Evolutionary conservation across 306 rosid species (phyloP).

Genomic region (barrel medic (Medicago truncatula)): MtrunA17r5.0-ANR NC_053047.1:5586501-5587000

Average conservation of each 20-base stretch:
- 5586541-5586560: background rate
- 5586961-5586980: constrained; percentile 15
- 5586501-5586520: background rate
- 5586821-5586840: constrained; percentile 28
- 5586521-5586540: background rate
- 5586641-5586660: too few relatives aligned
- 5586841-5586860: constrained; percentile 38
- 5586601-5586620: too few relatives aligned
- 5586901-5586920: constrained; percentile 36
- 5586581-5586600: too few relatives aligned
- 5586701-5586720: constrained; percentile 8
- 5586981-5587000: constrained; percentile 22
- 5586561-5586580: too few relatives aligned
- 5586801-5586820: constrained; percentile 27
- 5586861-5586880: constrained; percentile 29
- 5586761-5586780: constrained; percentile 29
- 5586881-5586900: constrained; percentile 41
- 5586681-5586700: constrained; percentile 15
- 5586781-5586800: constrained; percentile 34
- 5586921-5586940: constrained; percentile 33
- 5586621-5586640: too few relatives aligned
- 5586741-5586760: constrained; percentile 34
- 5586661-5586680: background rate
- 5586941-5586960: constrained; percentile 11
- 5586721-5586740: constrained; percentile 21